Base-by-base conservation (phyloP, 2,329 filamentous ascomycete species). In the Lasiodiplodia sp. region DNA sequence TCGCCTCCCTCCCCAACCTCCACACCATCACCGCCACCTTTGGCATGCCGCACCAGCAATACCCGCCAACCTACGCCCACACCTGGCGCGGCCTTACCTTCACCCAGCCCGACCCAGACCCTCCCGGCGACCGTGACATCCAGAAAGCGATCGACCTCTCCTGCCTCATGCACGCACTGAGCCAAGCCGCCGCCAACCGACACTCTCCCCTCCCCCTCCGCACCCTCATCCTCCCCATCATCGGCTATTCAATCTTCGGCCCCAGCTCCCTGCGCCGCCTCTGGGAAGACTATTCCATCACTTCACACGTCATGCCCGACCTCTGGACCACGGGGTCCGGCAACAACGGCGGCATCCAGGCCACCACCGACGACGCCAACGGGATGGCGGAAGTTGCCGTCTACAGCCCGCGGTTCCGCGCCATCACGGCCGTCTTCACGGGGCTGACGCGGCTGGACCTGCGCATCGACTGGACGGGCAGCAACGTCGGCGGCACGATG, bases 11-110 rank as follows among this genome's bases (percentile, higher is more conserved):
- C 14, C 40, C 21, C 58, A 34, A 44, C 58, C 58, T 62, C 25
- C 58, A 21, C 58, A 21, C 37, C 56, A 25, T 60, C 56, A 44
- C 56, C 21, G 34, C 16, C 23, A 62, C 40, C 40, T 21, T 25
- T 40, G 40, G 40, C 58, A 49, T 58, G 55, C 38, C 23, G 23
- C 58, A 62, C 37, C 58, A 16, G 4, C 58, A 58, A 28, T 7
- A 7, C 55, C n/a, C n/a, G 7, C 25, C 28, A 4, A 18, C 8
- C 28, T 28, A 56, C 53, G 16, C 8, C 12, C 55, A 58, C 58
- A 31, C 28, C 40, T 62, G 58, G 58, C 58, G 58, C 58, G 21
- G n/a, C 40, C 58, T 62, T 25, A 4, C n/a, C 25, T 62, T 62
- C 40, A 12, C 16, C 16, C 23, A 44, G 10, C 40, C 58, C 25